Base-by-base conservation (phyloP, 352 stramenopile species). In the Pythium oligandrum region DNA sequence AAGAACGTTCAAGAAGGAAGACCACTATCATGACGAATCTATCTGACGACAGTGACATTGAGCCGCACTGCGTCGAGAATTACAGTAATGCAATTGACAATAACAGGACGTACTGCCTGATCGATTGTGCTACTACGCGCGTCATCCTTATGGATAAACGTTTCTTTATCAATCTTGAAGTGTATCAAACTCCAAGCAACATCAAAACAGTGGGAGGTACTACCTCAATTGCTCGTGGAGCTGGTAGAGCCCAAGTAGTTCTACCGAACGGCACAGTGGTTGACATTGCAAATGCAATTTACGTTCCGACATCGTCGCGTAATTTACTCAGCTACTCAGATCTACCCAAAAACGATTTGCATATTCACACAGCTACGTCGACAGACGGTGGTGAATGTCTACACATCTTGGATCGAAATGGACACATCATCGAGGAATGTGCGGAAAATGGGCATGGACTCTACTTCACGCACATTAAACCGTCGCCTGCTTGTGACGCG, bases 1-100 rank as follows among this genome's bases (percentile, higher is more conserved):
- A 43, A 12, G 2, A 30, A 8, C n/a, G 40, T 30, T 17, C 39
- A n/a, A 52, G 42, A 43, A 39, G n/a, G 26, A 61, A 55, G 33
- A 47, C 40, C 4, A 44, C 53, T 4, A 57, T 62, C 36, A 62
- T 62, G 55, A 56, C 48, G 2, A 12, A 56, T 32, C 53, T 56
- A 34, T 62, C 55, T 4, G 48, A 62, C 32, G 55, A 62, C 36
- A 57, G 55, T 34, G 48, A 53, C 3, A 6, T 17, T 11, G 55
- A 57, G 42, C n/a, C 48, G 6, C 33, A 62, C 38, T 57, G 55
- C 30, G 43, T 57, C 12, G 55, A 62, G 33, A 48, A 8, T 30
- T 54, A 39, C 39, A 39, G 26, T 48, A 53, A 39, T 38, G 7
- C 8, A 31, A 34, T 40, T 31, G 36, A 33, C 8, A 26, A n/a